Base-by-base conservation (phyloP, 176 grass and related monocot species). In the Rhynchospora pubera region DNA sequence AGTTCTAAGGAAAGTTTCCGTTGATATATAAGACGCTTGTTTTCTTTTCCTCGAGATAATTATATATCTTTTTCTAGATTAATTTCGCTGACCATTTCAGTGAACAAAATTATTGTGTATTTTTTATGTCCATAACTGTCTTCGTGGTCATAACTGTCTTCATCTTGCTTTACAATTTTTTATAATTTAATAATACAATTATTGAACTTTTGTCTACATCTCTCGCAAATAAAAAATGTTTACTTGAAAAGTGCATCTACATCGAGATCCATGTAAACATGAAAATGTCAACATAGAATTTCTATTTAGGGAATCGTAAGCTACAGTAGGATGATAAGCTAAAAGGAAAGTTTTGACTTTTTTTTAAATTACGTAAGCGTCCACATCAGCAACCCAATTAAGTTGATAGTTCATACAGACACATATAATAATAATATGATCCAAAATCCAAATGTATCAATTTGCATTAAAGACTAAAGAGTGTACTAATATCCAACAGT, bases 311-410 rank as follows among this genome's bases (percentile, higher is more conserved):
- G 44, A 69, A 73, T 7, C 19, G n/a, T 73, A 50, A 15, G 4
- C 10, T 13, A 47, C 3, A 72, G 5, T 0, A 9, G 16, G 43
- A 48, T 24, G 50, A 45, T 50, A 47, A 16, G 43, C 45, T 73
- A 73, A 72, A 73, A 5, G n/a, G 24, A 50, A 50, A 9, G 5
- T 73, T 73, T 73, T 73, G 19, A 75, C 71, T 75, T 75, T 30
- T n/a, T 28, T 28, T 0, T 12, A 16, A 12, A 47, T 26, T 15
- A 23, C 21, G 47, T 14, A 11, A 47, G 21, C 10, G 5, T 75
- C 45, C 22, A 24, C 15, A 21, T 24, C 70, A 75, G 70, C 21
- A 52, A 28, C 23, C 21, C 23, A n/a, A n/a, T 39, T 39, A 8
- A 75, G 46, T 52, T n/a, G n/a, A n/a, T n/a, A n/a, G n/a, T n/a